These are phyloP conservation scores for Aspergillus avenaceus DNA, from an alignment of 495 filamentous ascomycete species.

Conservation along the genomic window DNA sequence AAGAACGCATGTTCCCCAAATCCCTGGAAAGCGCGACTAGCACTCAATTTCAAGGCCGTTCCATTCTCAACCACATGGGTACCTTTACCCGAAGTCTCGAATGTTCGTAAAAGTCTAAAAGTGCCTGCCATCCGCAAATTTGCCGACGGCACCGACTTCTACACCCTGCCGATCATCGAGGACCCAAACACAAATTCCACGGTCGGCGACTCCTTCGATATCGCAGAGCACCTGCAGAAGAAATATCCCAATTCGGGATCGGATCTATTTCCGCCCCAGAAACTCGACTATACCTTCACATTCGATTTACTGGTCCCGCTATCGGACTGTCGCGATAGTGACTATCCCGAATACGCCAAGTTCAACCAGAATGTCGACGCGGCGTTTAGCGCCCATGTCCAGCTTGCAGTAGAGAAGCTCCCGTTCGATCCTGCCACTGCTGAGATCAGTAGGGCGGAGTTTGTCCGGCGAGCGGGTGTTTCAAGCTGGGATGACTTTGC, in stretches of 20 bases:
- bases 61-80: conserved; percentile 53
- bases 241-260: conserved; percentile 38
- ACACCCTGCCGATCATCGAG: conserved; percentile 55
- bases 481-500: conserved; percentile 44
- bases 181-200: conserved; percentile 37
- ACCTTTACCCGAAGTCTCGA: conserved; percentile 42
- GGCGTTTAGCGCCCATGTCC: conserved; percentile 38
- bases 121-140: conserved; percentile 47
- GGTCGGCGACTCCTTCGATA: conserved; percentile 62
- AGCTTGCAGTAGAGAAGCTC: conserved; percentile 28
- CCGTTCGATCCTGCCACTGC: conserved; percentile 42
- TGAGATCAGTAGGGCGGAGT: conserved; percentile 38
- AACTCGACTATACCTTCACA: conserved; percentile 20
- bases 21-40: conserved; percentile 56
- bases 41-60: conserved; percentile 57
- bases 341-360: conserved; percentile 20
- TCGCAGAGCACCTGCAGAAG: conserved; percentile 53
- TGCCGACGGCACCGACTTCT: conserved; percentile 53
- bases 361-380: conserved; percentile 51
- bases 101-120: conserved; percentile 39
- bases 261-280: conserved; percentile 38
- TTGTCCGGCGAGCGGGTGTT: conserved; percentile 40
- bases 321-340: conserved; percentile 14
- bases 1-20: conserved; percentile 43
- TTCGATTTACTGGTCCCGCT: conserved; percentile 21